phyloP scores from a whole-genome alignment of 164 flowering plant genomes.

The Vitis vinifera region ASM3070453v1 NC_081815.1:3767001-3767500 shows the following conservation, averaged over 20 bases:
- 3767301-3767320: constrained; percentile 22
- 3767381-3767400: background rate
- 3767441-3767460: constrained; percentile 13
- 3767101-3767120: no score
- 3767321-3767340: constrained; percentile 1
- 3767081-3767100: no score
- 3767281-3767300: constrained; percentile 16
- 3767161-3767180: no score
- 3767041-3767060: no score
- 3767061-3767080: no score
- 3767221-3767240: background rate
- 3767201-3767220: background rate
- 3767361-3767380: background rate
- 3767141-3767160: no score
- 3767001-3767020: no score
- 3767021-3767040: no score
- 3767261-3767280: constrained; percentile 6
- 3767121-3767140: no score
- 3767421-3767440: background rate
- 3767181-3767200: background rate
- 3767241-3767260: constrained; percentile 16
- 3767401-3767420: constrained; percentile 18
- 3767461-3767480: constrained; percentile 1
- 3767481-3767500: background rate
- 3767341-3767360: background rate